Base-by-base conservation (phyloP, 2,329 filamentous ascomycete genomes). In the Botrytis byssoidea region DNA sequence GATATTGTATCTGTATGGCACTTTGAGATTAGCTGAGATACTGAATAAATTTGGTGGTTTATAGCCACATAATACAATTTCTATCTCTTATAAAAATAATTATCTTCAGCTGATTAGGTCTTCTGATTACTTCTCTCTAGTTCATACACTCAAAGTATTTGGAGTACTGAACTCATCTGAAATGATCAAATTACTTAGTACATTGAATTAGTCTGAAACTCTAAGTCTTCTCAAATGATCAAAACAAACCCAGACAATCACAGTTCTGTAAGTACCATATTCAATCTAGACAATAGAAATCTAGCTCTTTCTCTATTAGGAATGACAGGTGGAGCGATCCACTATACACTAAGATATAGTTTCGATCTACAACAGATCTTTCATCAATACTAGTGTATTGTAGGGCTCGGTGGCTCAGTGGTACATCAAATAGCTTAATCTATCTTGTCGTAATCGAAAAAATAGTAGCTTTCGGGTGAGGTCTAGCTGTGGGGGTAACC, bases 91-190 rank as follows among this genome's bases (percentile, higher is more conserved):
- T 18, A 32, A 14, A 57, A 18, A 18, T 18, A 4, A 29, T 29
- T 0, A 6, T 1, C 29, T 25, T 3, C 1, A 44, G 9, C 14
- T 29, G 25, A 1, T 67, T 4, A 40, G 25, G 12, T 1, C 9
- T 1, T 55, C 2, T 40, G 25, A 20, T 10, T 2, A 2, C 8
- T 12, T 55, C 0, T 12, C 6, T 12, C 7, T 4, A 14, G 6
- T 25, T 18, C 0, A 35, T 35, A 25, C 44, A 37, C 35, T 40
- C 6, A 29, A 37, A 8, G 7, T 20, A 42, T 32, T 57, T 42
- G 18, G 22, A 40, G 4, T 3, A 16, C 6, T 57, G 2, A 57
- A 32, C 9, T 1, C 25, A 4, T 51, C n/a, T 40, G 1, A 2
- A 12, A 29, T 3, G 14, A 14, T 20, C 4, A 16, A 42, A 32